A percentile compares a stretch with the other conserved stretches of the same genome.
Evolutionary conservation across 2,329 filamentous ascomycete species (phyloP).

Genomic region (Aspergillus niger): DNA sequence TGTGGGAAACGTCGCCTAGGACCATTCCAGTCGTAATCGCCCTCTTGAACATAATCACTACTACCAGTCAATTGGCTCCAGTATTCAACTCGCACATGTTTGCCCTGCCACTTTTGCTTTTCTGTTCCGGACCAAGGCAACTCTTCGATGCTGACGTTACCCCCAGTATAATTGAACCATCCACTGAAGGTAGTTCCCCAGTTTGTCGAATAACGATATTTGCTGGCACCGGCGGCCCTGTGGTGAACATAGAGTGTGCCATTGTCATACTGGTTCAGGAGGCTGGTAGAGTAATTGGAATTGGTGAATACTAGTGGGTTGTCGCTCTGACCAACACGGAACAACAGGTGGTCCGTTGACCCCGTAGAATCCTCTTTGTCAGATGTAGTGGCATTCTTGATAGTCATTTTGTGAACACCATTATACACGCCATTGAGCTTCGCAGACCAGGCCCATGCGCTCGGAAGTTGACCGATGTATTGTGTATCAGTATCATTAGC

Average conservation of each 20-base stretch:
- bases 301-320: conserved; percentile 63
- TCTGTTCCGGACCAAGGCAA: conserved; percentile 62
- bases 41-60: conserved; percentile 62
- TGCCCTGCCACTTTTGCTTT: conserved; percentile 60
- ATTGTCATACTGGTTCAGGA: conserved; percentile 51
- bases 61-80: conserved; percentile 62
- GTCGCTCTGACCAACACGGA: conserved; percentile 59
- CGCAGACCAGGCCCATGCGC: conserved; percentile 56
- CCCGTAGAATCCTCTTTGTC: conserved; percentile 50
- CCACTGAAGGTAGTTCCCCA: conserved; percentile 62
- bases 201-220: conserved; percentile 64
- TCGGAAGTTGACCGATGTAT: conserved; percentile 57
- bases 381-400: conserved; percentile 55
- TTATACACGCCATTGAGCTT: conserved; percentile 60
- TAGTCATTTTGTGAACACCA: conserved; percentile 60
- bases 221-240: conserved; percentile 62
- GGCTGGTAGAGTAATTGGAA: conserved; percentile 60
- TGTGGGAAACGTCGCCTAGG: conserved; percentile 60
- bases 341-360: conserved; percentile 61
- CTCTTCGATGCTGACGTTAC: conserved; percentile 50
- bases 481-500: conserved; percentile 30
- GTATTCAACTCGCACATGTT: conserved; percentile 66
- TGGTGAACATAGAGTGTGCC: conserved; percentile 57
- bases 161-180: conserved; percentile 60
- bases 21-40: conserved; percentile 51